Percentiles rank a stretch among this genome's conserved stretches.
phyloP scores from a whole-genome alignment of 805 yeast species.

The Blastobotrys parvus region DNA sequence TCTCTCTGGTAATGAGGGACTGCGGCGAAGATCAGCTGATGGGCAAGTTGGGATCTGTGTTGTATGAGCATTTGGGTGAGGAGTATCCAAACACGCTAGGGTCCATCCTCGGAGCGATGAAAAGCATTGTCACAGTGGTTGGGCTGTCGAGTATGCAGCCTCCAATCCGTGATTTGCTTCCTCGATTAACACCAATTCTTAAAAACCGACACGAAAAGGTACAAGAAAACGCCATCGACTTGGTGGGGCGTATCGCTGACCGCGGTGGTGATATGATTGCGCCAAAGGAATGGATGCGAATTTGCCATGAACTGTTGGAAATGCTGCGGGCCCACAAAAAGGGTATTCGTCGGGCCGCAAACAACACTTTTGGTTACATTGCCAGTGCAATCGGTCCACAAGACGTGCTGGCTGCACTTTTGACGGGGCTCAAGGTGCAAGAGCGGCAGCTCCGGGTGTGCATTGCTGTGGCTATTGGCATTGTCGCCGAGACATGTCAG shows the following conservation, averaged over 20 bases:
- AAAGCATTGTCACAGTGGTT: conserved; percentile 50
- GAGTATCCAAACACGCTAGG: conserved; percentile 91
- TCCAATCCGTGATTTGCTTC: conserved; percentile 71
- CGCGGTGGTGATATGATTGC: conserved; percentile 73
- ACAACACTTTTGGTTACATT: conserved; percentile 82
- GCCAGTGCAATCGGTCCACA: conserved; percentile 94
- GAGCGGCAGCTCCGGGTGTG: conserved; percentile 95
- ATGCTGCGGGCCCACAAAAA: conserved; percentile 76
- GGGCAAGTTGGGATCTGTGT: conserved; percentile 59
- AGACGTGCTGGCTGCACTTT: conserved; percentile 75
- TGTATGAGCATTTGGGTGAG: conserved; percentile 90
- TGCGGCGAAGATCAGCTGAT: conserved; percentile 60
- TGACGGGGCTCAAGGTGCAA: conserved; percentile 81
- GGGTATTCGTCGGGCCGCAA: conserved; percentile 74
- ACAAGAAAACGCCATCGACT: conserved; percentile 68
- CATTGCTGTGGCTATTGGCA: conserved; percentile 96
- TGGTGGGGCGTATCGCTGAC: conserved; percentile 77
- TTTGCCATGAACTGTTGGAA: conserved; percentile 83
- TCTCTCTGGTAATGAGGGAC: conserved; percentile 56
- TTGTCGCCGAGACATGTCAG: conserved; percentile 86
- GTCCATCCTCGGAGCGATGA: conserved; percentile 66
- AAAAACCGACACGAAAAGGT: conserved; percentile 86
- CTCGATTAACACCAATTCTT: conserved; percentile 85
- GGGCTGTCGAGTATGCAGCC: conserved; percentile 64
- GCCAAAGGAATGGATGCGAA: conserved; percentile 96